Evolutionary conservation across 306 rosid species (phyloP).

Genomic region (Hylodesmum podocarpum): DNA sequence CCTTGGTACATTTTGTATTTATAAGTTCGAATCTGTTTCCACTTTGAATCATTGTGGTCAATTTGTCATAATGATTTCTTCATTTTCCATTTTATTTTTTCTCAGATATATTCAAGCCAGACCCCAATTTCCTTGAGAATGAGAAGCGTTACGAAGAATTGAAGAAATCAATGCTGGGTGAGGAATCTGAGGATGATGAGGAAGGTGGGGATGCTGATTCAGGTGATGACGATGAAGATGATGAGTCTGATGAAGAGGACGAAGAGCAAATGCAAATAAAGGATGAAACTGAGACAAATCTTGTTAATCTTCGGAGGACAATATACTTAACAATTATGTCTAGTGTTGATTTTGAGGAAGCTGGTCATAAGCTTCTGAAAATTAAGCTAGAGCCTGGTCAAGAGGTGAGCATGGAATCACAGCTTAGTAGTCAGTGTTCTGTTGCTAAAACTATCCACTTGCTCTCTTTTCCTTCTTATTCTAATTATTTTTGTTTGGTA

Average conservation of each 20-base stretch:
- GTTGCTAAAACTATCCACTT: background rate
- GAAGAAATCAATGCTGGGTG: conserved; percentile 84
- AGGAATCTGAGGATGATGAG: conserved; percentile 84
- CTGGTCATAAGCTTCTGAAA: conserved; percentile 93
- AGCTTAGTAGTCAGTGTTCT: conserved; percentile 6
- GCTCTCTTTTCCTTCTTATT: background rate
- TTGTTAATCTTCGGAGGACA: conserved; percentile 85
- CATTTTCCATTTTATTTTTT: conserved; percentile 8
- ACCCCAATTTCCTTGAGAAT: conserved; percentile 71
- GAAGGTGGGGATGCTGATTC: conserved; percentile 70
- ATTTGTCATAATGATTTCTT: conserved; percentile 1
- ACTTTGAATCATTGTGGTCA: conserved; percentile 4
- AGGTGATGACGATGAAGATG: conserved; percentile 67
- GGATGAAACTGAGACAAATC: conserved; percentile 95
- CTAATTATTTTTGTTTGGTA: background rate
- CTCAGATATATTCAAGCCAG: conserved; percentile 79
- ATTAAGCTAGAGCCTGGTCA: conserved; percentile 98
- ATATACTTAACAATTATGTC: conserved; percentile 95
- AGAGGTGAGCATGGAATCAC: conserved; percentile 60
- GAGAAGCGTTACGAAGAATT: conserved; percentile 84
- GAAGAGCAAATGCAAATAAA: conserved; percentile 73
- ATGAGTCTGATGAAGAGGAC: conserved; percentile 64
- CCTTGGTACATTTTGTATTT: conserved; percentile 34
- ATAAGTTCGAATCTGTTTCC: conserved; percentile 1
- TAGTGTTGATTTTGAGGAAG: conserved; percentile 97